These are phyloP conservation scores for Trypanosoma theileri DNA, from an alignment of 208 protist genomes.

Conservation along the genomic window DNA sequence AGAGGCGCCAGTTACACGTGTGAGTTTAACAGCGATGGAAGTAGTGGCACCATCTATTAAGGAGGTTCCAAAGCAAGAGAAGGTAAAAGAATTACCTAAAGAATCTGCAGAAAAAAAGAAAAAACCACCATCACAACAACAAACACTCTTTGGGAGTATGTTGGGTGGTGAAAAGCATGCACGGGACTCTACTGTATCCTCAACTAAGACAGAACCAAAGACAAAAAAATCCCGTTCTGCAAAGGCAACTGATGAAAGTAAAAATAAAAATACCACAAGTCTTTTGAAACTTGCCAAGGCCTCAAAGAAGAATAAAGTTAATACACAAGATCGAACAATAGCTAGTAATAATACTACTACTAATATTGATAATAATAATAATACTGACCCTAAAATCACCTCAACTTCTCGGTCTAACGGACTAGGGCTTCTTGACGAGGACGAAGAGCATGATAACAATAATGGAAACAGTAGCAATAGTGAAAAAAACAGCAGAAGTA, in stretches of 20 bases:
- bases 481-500: neutral
- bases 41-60: too few relatives aligned
- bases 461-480: neutral
- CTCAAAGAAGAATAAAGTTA: conserved; percentile 31
- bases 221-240: conserved; percentile 20
- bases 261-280: conserved; percentile 45
- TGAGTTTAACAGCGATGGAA: too few relatives aligned
- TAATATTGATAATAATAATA: neutral
- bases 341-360: neutral
- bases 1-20: too few relatives aligned
- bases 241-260: conserved; percentile 23
- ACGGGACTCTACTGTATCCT: neutral
- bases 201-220: conserved; percentile 8
- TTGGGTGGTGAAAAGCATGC: conserved; percentile 28
- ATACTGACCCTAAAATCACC: neutral
- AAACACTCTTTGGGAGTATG: conserved; percentile 45
- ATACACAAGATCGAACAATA: neutral
- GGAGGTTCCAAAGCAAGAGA: too few relatives aligned
- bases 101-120: conserved; percentile 6
- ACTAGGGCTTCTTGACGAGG: conserved; percentile 29
- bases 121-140: neutral
- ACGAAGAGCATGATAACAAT: conserved; percentile 3
- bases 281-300: conserved; percentile 72
- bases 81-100: too few relatives aligned
- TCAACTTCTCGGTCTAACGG: neutral